These are phyloP conservation scores for Schoenoplectus tabernaemontani DNA, from an alignment of 202 grass and related monocot genomes.

Conservation along the genomic window DNA sequence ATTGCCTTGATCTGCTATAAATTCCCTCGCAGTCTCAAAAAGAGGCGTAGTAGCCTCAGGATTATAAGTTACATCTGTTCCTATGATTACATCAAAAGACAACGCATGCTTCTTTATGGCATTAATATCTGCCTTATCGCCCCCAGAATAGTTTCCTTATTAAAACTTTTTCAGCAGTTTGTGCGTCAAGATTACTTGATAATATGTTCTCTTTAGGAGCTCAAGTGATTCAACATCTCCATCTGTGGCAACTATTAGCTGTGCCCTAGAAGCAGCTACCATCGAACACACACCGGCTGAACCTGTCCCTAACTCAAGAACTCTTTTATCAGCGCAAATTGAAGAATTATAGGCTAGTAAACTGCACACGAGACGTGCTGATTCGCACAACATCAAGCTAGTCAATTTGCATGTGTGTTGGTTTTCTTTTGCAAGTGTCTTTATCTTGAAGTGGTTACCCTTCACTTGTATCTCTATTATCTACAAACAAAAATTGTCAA, in stretches of 20 bases:
- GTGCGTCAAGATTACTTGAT: conserved; percentile 45
- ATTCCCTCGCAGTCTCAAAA: conserved; percentile 62
- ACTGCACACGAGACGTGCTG: conserved; percentile 71
- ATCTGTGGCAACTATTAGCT: conserved; percentile 66
- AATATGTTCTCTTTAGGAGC: conserved; percentile 54
- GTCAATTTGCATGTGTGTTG: conserved; percentile 96
- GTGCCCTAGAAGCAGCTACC: conserved; percentile 51
- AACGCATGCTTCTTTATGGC: conserved; percentile 24
- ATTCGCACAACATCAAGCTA: conserved; percentile 97
- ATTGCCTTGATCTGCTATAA: conserved; percentile 37
- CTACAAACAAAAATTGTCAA: conserved; percentile 23
- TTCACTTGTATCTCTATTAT: conserved; percentile 50
- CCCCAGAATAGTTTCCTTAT: conserved; percentile 76
- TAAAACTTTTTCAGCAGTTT: conserved; percentile 34
- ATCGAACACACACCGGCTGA: conserved; percentile 88
- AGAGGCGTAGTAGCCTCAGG: conserved; percentile 65
- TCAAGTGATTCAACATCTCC: conserved; percentile 69
- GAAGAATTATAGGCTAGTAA: conserved; percentile 82
- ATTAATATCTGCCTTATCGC: conserved; percentile 39
- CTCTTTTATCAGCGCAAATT: conserved; percentile 53
- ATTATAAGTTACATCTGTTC: conserved; percentile 81
- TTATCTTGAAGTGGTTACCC: conserved; percentile 57
- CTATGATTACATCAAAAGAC: conserved; percentile 81
- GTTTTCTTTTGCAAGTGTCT: conserved; percentile 70
- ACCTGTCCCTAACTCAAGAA: conserved; percentile 79